Evolutionary conservation across 768 basidiomycete species (phyloP).

Genomic region (Hydnum rufescens): DNA sequence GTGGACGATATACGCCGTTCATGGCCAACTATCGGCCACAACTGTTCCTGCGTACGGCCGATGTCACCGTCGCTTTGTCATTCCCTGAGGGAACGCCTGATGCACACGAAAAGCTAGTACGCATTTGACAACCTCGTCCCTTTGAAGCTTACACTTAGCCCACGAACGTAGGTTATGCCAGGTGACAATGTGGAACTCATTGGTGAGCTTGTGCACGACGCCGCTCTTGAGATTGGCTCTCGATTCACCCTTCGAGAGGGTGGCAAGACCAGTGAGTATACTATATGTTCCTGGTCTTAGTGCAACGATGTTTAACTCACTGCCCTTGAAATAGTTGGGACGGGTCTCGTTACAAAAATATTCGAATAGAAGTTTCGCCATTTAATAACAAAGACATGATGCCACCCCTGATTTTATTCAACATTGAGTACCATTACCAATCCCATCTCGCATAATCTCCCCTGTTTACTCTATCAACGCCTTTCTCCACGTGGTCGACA

Average conservation of each 20-base stretch:
- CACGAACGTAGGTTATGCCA: conserved; percentile 57
- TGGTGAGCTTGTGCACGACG: conserved; percentile 61
- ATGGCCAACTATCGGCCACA: conserved; percentile 88
- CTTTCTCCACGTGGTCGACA: too few species aligned
- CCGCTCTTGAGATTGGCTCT: conserved; percentile 75
- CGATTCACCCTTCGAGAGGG: conserved; percentile 92
- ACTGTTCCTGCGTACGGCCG: conserved; percentile 87
- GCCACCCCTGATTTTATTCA: too few species aligned
- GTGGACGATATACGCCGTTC: conserved; percentile 82
- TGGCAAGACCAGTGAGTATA: conserved; percentile 78
- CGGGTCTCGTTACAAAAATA: conserved; percentile 83
- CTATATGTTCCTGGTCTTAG: conserved; percentile 10
- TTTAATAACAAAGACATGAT: too few species aligned
- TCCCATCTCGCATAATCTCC: too few species aligned
- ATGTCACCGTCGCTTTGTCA: conserved; percentile 65
- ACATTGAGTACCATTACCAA: too few species aligned
- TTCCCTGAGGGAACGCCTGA: conserved; percentile 76
- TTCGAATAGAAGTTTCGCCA: too few species aligned
- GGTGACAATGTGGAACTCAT: conserved; percentile 94
- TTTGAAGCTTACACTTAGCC: neutral
- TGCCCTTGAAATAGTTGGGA: conserved; percentile 45
- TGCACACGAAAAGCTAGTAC: conserved; percentile 72
- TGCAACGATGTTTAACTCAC: conserved; percentile 6
- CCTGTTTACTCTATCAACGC: too few species aligned
- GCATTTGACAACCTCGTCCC: conserved; percentile 7